Conservation (phyloP, 1,284 basidiomycete genomes). For the Austropuccinia psidii region DNA sequence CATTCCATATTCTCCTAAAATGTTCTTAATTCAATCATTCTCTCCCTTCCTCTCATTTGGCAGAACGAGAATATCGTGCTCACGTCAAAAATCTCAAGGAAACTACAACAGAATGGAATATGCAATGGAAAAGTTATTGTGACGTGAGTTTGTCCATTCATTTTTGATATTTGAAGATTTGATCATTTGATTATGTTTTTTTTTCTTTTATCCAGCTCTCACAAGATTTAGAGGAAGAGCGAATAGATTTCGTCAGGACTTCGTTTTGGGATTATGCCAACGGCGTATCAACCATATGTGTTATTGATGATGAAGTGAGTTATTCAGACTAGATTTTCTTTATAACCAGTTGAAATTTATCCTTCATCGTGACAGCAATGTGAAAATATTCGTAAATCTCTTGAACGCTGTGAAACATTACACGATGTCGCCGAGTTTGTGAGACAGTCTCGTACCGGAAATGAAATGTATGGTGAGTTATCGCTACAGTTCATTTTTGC, state of each 20-base stretch:
- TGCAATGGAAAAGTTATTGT: slow-evolving; percentile 86
- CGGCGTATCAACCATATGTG: slow-evolving; percentile 87
- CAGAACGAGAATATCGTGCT: slow-evolving; percentile 68
- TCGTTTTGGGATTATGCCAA: slow-evolving; percentile 96
- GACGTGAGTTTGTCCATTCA: slow-evolving; percentile 52
- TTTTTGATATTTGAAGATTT: not conserved
- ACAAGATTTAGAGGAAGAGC: slow-evolving; percentile 91
- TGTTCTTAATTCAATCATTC: not conserved
- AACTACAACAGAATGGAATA: slow-evolving; percentile 79
- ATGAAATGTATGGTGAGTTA: slow-evolving; percentile 28
- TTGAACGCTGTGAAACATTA: slow-evolving; percentile 43
- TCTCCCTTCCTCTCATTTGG: not conserved
- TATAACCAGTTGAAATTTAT: slow-evolving; percentile 3
- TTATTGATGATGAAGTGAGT: slow-evolving; percentile 86
- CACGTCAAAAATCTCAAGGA: slow-evolving; percentile 74
- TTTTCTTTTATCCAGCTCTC: slow-evolving; percentile 54
- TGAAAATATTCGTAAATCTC: slow-evolving; percentile 68
- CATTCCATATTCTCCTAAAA: not conserved
- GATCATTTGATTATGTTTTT: not conserved
- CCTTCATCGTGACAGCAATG: slow-evolving; percentile 61
- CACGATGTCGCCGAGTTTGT: slow-evolving; percentile 43
- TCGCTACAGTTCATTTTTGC: not conserved
- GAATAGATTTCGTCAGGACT: slow-evolving; percentile 87
- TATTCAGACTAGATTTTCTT: not conserved
- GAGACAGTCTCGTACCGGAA: slow-evolving; percentile 58